These are phyloP conservation scores for Ceratorhiza oryzae-sativae DNA, from an alignment of 1,284 basidiomycete species.

Conservation along the genomic window DNA sequence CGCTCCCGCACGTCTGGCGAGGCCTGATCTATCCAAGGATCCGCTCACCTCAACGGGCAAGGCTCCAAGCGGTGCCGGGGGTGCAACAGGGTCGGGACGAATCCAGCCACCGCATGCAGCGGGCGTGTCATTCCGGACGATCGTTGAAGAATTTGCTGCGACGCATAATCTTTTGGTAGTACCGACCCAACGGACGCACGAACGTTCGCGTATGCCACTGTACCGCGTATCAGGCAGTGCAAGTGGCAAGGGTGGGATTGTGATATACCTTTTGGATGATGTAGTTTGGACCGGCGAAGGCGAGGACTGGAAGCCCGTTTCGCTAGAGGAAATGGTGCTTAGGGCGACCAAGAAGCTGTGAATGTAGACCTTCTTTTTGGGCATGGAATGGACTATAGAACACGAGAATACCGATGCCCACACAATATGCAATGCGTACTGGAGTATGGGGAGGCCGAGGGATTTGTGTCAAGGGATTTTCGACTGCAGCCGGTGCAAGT, in stretches of 20 bases:
- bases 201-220: conserved; percentile 82
- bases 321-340: conserved; percentile 73
- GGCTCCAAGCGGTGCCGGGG: conserved; percentile 47
- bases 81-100: conserved; percentile 23
- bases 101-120: conserved; percentile 47
- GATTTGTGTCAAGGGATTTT: conserved; percentile 22
- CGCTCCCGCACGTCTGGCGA: conserved; percentile 69
- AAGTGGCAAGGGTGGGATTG: conserved; percentile 83
- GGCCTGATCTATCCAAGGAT: conserved; percentile 60
- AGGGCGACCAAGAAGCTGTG: conserved; percentile 55
- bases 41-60: conserved; percentile 44
- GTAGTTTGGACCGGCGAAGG: conserved; percentile 78
- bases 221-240: conserved; percentile 79
- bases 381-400: conserved; percentile 9
- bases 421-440: conserved; percentile 33
- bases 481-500: conserved; percentile 32
- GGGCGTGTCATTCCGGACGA: conserved; percentile 85
- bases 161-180: conserved; percentile 87
- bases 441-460: conserved; percentile 5
- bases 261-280: conserved; percentile 87
- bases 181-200: conserved; percentile 82
- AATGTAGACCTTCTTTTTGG: not conserved
- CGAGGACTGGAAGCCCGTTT: conserved; percentile 66
- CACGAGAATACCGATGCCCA: conserved; percentile 27
- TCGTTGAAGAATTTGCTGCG: conserved; percentile 88